phyloP scores from a whole-genome alignment of 2,329 filamentous ascomycete species.

The Neopestalotiopsis sp. region DNA sequence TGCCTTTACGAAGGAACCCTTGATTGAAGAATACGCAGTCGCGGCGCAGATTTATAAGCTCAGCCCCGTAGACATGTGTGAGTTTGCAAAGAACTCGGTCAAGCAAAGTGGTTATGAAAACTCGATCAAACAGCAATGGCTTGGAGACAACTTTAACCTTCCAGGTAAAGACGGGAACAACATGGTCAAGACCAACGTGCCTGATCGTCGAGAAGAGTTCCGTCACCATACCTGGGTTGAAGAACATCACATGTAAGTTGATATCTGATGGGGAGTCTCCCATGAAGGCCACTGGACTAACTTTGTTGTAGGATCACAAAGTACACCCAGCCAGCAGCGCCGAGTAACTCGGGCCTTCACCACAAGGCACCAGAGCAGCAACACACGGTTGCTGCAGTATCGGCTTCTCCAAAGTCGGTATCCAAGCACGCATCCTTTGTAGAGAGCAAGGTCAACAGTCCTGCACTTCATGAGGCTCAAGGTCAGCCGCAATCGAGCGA shows the following conservation, averaged over 20 bases:
- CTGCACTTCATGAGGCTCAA: conserved; percentile 25
- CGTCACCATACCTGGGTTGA: conserved; percentile 84
- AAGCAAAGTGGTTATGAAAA: conserved; percentile 93
- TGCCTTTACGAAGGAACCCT: conserved; percentile 95
- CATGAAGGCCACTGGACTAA: not conserved
- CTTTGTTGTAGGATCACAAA: conserved; percentile 28
- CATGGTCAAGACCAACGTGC: conserved; percentile 96
- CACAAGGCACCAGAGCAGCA: conserved; percentile 30
- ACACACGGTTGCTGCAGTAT: conserved; percentile 19
- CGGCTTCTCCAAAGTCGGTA: conserved; percentile 36
- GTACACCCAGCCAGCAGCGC: conserved; percentile 31
- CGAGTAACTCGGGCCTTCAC: conserved; percentile 16
- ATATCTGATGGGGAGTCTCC: not conserved
- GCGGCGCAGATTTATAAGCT: conserved; percentile 99
- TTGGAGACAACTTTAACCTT: conserved; percentile 77
- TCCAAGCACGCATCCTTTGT: conserved; percentile 36
- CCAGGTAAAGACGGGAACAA: conserved; percentile 86
- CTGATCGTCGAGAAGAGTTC: conserved; percentile 89
- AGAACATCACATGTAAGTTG: conserved; percentile 80
- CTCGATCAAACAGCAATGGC: conserved; percentile 87
- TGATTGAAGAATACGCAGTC: conserved; percentile 98
- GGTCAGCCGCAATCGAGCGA: conserved; percentile 25
- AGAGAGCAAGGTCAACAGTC: conserved; percentile 22
- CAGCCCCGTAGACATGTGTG: conserved; percentile 96
- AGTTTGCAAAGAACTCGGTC: conserved; percentile 94